Percentiles rank a stretch among this genome's conserved stretches.
These are phyloP conservation scores for Orobanche coerulescens DNA, from an alignment of 257 asterid species.

Conservation along the genomic window DNA sequence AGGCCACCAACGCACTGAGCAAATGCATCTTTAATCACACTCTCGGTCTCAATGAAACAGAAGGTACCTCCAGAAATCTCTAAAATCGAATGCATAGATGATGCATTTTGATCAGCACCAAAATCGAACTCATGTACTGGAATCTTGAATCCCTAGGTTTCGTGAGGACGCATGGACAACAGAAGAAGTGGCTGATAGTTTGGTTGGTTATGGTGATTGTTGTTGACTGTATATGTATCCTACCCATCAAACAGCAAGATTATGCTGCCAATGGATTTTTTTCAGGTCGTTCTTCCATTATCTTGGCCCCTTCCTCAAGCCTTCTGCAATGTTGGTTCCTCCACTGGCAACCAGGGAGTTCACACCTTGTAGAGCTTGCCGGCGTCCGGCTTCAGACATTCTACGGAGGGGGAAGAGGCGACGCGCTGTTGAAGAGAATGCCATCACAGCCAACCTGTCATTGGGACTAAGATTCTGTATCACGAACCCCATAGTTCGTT, in stretches of 20 bases:
- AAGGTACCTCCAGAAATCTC: conserved; percentile 96
- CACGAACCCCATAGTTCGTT: conserved; percentile 97
- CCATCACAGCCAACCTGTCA: conserved; percentile 79
- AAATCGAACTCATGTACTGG: conserved; percentile 95
- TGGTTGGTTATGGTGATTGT: conserved; percentile 31
- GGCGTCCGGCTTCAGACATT: conserved; percentile 87
- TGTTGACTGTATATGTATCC: conserved; percentile 80
- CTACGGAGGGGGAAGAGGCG: conserved; percentile 85
- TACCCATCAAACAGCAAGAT: conserved; percentile 89
- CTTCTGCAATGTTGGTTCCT: conserved; percentile 96
- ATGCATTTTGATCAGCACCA: conserved; percentile 85
- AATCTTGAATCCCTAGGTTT: conserved; percentile 44
- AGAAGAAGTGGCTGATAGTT: conserved; percentile 75
- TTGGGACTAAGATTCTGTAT: conserved; percentile 91
- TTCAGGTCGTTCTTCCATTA: conserved; percentile 78
- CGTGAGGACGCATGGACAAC: conserved; percentile 45
- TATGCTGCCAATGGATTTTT: conserved; percentile 83
- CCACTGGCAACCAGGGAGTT: conserved; percentile 88
- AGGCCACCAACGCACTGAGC: conserved; percentile 99
- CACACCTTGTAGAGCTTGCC: conserved; percentile 82
- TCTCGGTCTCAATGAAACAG: conserved; percentile 90
- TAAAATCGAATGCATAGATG: conserved; percentile 83
- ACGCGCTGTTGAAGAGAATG: conserved; percentile 92
- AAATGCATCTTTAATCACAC: conserved; percentile 94
- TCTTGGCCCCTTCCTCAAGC: conserved; percentile 81